Conservation (phyloP, 2,329 filamentous ascomycete species). For the Colletotrichum liriopes region DNA sequence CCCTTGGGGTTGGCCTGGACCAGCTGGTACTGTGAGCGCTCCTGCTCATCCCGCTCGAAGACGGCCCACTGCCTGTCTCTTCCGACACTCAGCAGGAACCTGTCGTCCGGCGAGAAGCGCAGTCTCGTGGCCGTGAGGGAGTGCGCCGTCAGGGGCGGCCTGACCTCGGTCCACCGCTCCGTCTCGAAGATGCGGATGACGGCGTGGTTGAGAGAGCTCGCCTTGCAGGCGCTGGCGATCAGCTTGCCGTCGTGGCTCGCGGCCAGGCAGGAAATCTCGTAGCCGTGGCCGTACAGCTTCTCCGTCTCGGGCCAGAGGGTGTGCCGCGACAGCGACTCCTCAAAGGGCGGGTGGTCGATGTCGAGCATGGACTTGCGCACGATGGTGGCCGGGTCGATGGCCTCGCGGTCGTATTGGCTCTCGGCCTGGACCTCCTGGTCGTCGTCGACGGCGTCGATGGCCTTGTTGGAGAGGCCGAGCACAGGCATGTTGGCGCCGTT, state of each 20-base stretch:
- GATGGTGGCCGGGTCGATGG: constrained; percentile 68
- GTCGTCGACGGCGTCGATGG: constrained; percentile 74
- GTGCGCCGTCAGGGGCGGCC: constrained; percentile 87
- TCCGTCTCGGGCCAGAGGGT: constrained; percentile 97
- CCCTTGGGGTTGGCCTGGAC: constrained; percentile 83
- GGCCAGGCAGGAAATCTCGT: constrained; percentile 93
- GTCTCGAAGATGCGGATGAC: constrained; percentile 95
- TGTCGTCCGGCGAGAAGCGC: constrained; percentile 83
- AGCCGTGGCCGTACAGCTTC: constrained; percentile 97
- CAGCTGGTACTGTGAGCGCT: constrained; percentile 66
- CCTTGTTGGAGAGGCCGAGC: constrained; percentile 95
- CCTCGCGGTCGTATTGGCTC: constrained; percentile 66
- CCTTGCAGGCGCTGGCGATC: constrained; percentile 93
- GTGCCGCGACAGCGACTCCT: constrained; percentile 90
- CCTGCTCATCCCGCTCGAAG: constrained; percentile 70
- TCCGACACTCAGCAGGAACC: constrained; percentile 87
- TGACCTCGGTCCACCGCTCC: constrained; percentile 87
- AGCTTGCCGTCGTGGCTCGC: constrained; percentile 81
- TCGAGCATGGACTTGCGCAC: constrained; percentile 75
- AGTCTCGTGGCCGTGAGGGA: constrained; percentile 88
- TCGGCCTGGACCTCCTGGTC: constrained; percentile 61
- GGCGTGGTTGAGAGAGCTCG: constrained; percentile 93
- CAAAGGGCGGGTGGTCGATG: constrained; percentile 83
- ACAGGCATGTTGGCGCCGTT: constrained; percentile 97
- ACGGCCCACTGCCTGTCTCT: constrained; percentile 93